Base-by-base conservation (phyloP, 768 basidiomycete species). In the Termitomyces sp. region DNA sequence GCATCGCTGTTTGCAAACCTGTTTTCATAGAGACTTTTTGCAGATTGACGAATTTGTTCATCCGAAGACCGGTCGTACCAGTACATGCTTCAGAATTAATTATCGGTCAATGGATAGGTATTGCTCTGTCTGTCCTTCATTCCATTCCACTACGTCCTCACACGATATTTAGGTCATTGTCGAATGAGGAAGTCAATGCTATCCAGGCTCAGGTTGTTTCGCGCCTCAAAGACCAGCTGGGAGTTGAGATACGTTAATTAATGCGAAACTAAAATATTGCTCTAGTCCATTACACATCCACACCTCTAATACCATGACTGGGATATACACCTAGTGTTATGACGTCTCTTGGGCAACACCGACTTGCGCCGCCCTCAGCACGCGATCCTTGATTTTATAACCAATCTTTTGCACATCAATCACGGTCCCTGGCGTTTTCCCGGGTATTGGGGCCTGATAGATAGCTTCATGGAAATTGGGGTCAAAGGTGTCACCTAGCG, bases 61-160 rank as follows among this genome's bases (percentile, higher is more conserved):
- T 71, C 94, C 95, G 0, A 94, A 92, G 73, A 92, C 92, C 3
- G 77, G 81, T 27, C 81, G 86, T 43, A 82, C 80, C 52, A 95
- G 92, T 63, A 74, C 89, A 62, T 93, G 94, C 65, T 98, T 94
- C 72, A 81, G 96, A 50, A 82, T 98, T 59, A 94, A 92, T 65
- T 99, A 98, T 70, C 79, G 95, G 57, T 97, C 95, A 29, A 96
- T 98, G 95, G 96, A 98, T 71, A 86, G 89, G 91, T 90, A 64
- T 59, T n/a, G 75, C 66, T 19, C 25, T 43, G 35, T 19, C 25
- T 43, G 35, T 21, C 21, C 17, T 14, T 42, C 19, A 23, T 41
- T 17, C 27, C 1, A 16, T 4, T n/a, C 4, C 42, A 32, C 1
- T 31, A 45, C 27, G 35, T 51, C 38, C 61, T 42, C 49, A 55